A percentile compares a stretch with the other conserved stretches of the same genome.
phyloP scores from a whole-genome alignment of 495 filamentous ascomycete genomes.

The Gamarada debralockiae region DNA sequence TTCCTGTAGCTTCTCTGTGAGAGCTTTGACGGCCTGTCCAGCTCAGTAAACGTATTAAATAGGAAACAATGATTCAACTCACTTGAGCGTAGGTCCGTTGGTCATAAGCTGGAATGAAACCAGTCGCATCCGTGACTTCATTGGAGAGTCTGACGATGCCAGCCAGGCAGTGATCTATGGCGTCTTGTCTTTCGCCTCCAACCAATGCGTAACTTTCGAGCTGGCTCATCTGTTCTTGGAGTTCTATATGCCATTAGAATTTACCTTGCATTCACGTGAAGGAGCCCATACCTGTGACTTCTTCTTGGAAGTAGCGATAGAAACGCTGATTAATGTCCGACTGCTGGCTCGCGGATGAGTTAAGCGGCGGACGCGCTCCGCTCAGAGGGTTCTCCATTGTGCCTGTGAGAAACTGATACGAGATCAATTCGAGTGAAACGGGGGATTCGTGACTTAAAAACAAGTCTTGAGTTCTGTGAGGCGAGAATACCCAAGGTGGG shows the following conservation, averaged over 20 bases:
- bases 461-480: too few species aligned
- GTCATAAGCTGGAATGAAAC: conserved; percentile 71
- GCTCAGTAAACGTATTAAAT: background rate
- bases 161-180: conserved; percentile 63
- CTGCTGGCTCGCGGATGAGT: background rate
- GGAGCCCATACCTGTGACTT: conserved; percentile 57
- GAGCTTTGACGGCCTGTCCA: conserved; percentile 59
- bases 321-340: conserved; percentile 64
- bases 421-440: too few species aligned
- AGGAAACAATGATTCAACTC: conserved; percentile 12
- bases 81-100: conserved; percentile 72
- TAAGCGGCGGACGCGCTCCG: background rate
- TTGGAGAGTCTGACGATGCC: conserved; percentile 63
- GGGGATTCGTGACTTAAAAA: too few species aligned
- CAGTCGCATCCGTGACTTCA: conserved; percentile 64
- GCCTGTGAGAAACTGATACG: too few species aligned
- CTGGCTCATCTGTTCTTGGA: conserved; percentile 59
- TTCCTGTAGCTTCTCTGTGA: conserved; percentile 61
- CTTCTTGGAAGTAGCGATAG: conserved; percentile 73
- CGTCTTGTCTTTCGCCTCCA: conserved; percentile 56
- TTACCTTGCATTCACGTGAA: conserved; percentile 1
- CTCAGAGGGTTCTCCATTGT: background rate
- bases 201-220: conserved; percentile 47
- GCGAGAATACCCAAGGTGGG: too few species aligned
- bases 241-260: conserved; percentile 35